phyloP scores from a whole-genome alignment of 805 yeast genomes.

The Blastobotrys mokoenaii region DNA sequence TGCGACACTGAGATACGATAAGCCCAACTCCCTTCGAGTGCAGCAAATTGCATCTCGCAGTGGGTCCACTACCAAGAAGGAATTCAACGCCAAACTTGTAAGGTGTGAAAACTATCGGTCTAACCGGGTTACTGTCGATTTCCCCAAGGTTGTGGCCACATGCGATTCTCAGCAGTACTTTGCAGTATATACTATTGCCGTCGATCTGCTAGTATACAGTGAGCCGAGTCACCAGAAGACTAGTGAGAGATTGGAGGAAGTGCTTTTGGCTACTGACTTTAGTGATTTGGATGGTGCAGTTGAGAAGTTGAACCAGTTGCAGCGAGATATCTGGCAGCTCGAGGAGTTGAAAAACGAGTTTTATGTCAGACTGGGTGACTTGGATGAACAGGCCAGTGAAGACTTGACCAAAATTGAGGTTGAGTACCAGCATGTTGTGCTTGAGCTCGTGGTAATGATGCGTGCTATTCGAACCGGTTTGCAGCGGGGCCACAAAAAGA shows the following conservation, averaged over 20 bases:
- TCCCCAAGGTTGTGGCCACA: conserved; percentile 59
- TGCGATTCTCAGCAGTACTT: conserved; percentile 70
- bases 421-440: conserved; percentile 21
- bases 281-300: conserved; percentile 47
- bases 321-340: conserved; percentile 38
- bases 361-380: conserved; percentile 38
- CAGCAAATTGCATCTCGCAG: conserved; percentile 12
- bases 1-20: conserved; percentile 51
- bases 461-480: conserved; percentile 28
- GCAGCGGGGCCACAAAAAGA: conserved; percentile 25
- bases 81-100: conserved; percentile 12
- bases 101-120: conserved; percentile 22
- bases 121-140: conserved; percentile 49
- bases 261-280: conserved; percentile 63
- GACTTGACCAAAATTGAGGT: conserved; percentile 25
- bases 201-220: conserved; percentile 58
- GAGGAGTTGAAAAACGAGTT: conserved; percentile 38
- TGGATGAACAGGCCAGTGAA: conserved; percentile 30
- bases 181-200: conserved; percentile 52
- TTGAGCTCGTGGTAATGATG: conserved; percentile 28
- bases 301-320: conserved; percentile 41
- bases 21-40: conserved; percentile 39
- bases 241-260: conserved; percentile 52
- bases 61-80: conserved; percentile 4
- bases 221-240: conserved; percentile 60